Base-by-base conservation (phyloP, 2,329 filamentous ascomycete genomes). In the Cladobotryum protrusum region DNA sequence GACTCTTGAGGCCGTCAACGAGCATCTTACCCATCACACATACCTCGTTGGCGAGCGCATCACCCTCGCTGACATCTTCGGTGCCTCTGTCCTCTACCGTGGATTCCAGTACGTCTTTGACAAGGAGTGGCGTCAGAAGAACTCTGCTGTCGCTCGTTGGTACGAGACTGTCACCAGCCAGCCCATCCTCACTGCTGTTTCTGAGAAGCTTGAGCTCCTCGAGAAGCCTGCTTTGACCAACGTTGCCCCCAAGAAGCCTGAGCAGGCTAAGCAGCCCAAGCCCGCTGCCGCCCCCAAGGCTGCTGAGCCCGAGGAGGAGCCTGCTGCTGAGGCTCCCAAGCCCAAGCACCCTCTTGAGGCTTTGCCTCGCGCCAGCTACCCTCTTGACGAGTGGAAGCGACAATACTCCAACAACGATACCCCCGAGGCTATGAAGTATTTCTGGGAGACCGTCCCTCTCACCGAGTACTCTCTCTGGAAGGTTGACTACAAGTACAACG, bases 401-500 rank as follows among this genome's bases (percentile, higher is more conserved):
- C 85, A 89, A 73, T 99, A 95, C 84, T 99, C 93, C 66, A 99
- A 99, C 84, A 82, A 86, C 70, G 89, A 96, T 57, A 91, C 88
- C 61, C 77, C 84, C 57, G 85, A 79, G 57, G 89, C 92, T 63
- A 78, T 97, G 65, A 91, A 92, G 72, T 97, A 87, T 87, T 97
- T 99, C 85, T 99, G 92, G 92, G 85, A 96, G 77, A 89, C 95
- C 73, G 82, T 83, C 74, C 92, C 93, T 68, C 85, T 93, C 62
- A 86, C 90, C 59, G 93, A 99, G 75, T 99, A 93, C 83, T 95
- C 90, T 50, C 75, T 99, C 72, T 99, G 90, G 89, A 84, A 83
- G 71, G 77, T 91, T 63, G 86, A 91, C 75, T 99, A 96, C 85
- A 96, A 96, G 85, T 99, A 99, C 82, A 95, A 96, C 75, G 85